A percentile compares a stretch with the other conserved stretches of the same genome.
phyloP scores from a whole-genome alignment of 2,329 filamentous ascomycete genomes.

The Elsinoe necatrix region DNA sequence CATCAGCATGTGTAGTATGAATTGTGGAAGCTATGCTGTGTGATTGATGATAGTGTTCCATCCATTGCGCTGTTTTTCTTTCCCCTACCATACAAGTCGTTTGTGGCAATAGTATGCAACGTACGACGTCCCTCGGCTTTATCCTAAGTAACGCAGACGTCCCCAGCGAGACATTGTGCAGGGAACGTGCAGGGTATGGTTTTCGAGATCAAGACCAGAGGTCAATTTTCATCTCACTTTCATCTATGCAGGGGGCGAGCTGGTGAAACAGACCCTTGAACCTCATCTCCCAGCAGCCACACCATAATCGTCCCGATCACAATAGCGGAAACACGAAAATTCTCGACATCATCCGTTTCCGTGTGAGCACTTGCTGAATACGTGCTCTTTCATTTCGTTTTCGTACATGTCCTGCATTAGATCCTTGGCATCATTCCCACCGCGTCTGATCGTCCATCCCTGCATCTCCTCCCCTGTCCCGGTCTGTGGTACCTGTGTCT shows the following conservation, averaged over 20 bases:
- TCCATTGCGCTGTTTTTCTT: no score
- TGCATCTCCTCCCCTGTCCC: neutral
- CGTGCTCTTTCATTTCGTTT: neutral
- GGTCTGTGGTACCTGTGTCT: no score
- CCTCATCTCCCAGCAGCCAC: neutral
- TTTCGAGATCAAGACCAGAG: no score
- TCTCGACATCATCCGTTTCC: neutral
- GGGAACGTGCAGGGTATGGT: no score
- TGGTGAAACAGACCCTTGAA: constrained; percentile 1
- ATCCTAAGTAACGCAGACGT: no score
- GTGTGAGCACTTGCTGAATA: neutral
- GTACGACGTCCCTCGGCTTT: no score
- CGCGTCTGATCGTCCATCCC: neutral
- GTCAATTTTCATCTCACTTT: neutral
- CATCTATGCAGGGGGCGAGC: neutral
- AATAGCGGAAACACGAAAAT: neutral
- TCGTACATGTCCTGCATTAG: neutral
- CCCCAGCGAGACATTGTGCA: no score
- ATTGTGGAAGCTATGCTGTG: no score
- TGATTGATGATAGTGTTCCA: no score
- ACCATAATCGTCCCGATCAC: neutral
- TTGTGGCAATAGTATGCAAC: no score
- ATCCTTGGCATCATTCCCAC: neutral
- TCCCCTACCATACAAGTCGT: no score
- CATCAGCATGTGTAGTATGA: no score